These are phyloP conservation scores for Deinandra increscens DNA, from an alignment of 129 eudicot species.

Conservation along the genomic window DNA sequence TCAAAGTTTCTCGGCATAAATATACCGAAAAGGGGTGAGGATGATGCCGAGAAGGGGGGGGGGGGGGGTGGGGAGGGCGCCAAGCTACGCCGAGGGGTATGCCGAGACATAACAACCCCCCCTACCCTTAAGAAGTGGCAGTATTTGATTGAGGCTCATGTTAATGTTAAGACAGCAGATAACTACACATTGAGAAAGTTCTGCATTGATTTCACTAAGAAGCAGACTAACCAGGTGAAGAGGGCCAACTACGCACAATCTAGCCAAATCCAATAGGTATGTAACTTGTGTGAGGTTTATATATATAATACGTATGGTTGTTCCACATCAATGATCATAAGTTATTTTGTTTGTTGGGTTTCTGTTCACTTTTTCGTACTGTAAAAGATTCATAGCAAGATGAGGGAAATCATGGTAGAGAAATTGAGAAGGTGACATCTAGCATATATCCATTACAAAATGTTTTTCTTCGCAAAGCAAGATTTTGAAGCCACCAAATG, in stretches of 20 bases:
- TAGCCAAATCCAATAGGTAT: conserved; percentile 73
- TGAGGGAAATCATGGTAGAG: conserved; percentile 79
- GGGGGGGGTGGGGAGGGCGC: too few relatives aligned
- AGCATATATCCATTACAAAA: conserved; percentile 79
- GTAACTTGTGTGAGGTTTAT: too few relatives aligned
- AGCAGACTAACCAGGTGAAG: conserved; percentile 79
- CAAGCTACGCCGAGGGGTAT: too few relatives aligned
- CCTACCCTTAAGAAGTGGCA: conserved; percentile 78
- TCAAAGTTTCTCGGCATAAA: too few relatives aligned
- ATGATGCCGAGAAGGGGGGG: too few relatives aligned
- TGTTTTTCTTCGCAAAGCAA: conserved; percentile 71
- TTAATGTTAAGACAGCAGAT: conserved; percentile 79
- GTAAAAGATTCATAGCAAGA: conserved; percentile 67
- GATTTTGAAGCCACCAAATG: conserved; percentile 72
- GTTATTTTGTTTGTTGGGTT: background rate
- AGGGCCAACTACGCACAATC: conserved; percentile 78
- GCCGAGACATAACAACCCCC: too few relatives aligned
- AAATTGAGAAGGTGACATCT: conserved; percentile 76
- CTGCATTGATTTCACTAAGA: conserved; percentile 85
- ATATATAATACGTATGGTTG: background rate
- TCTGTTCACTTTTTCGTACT: background rate
- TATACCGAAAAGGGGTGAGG: too few relatives aligned
- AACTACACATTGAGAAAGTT: conserved; percentile 63
- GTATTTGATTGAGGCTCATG: conserved; percentile 73
- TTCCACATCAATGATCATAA: background rate